Base-by-base conservation (phyloP, 2,329 filamentous ascomycete species). In the Neonectria punicea region DNA sequence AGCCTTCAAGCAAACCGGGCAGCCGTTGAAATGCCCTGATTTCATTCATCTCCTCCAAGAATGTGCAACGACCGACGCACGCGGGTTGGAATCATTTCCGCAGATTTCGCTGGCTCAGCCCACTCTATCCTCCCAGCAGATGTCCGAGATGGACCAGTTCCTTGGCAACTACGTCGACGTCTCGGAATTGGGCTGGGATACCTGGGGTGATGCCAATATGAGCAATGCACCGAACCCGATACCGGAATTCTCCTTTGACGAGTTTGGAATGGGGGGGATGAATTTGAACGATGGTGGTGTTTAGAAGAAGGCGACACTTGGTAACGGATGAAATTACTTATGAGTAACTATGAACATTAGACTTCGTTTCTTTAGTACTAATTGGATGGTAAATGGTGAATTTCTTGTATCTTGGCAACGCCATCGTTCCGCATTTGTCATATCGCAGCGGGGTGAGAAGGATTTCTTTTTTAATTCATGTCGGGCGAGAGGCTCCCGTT, bases 21-120 rank as follows among this genome's bases (percentile, higher is more conserved):
- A 75, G 18, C 55, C 71, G 1, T 76, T 84, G 11, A 76, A 82
- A 18, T 78, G 77, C 13, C 86, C 86, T 0, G 68, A 68, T 4
- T 88, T 81, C 50, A 80, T 89, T 34, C 69, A 75, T 18, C 82
- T 78, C 46, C 77, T 89, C 11, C 82, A 80, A 49, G 74, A 79
- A 1, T 69, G 79, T 18, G 73, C 87, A 25, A 82, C 83, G 7
- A 65, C 53, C 54, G 79, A 86, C 9, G 71, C 70, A 4, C 75
- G 75, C 16, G 74, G 74, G 5, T 78, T 77, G 4, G 72, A 73
- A 5, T 56, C 68, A 0, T 63, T 66, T 1, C 60, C 61, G 13
- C 74, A 71, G 41, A 75, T 75, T 7, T 74, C 73, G 8, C 61
- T 71, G 1, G 72, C 74, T 3, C 73, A 75, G 5, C 74, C 75